Evolutionary conservation across 2,329 filamentous ascomycete genomes (phyloP), one percentile per base, ranked within the genome.

Genomic region (Scortechinia acanthostroma): DNA sequence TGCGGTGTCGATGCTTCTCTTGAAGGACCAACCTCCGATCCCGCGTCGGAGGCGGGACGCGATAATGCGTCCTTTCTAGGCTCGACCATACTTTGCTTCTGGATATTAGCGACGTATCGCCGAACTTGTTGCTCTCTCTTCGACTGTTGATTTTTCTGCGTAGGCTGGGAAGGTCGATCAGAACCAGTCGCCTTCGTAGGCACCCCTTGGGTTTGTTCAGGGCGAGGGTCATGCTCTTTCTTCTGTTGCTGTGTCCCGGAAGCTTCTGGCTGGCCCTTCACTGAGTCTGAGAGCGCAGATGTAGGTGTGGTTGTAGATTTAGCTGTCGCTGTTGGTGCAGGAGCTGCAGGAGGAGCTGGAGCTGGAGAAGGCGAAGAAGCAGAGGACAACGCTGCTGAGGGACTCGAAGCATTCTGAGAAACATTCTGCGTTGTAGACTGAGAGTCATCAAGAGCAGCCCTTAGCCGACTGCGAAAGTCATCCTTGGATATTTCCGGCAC

Each of bases 21-120:
- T n/a, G 21, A 50, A 58, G 42, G 52, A 42, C 20, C 46, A 45
- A 25, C 47, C 53, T 52, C 53, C 61, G 45, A 50, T 56, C 57
- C 4, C 58, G 56, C 15, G 54, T 55, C 52, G 46, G 56, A 59
- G 28, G 52, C 56, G 46, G 25, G 44, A 17, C 44, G 46, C 4
- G 22, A 44, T 30, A 43, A 55, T 35, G 54, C 49, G 47, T 19
- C 53, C 45, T 40, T 49, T 45, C 22, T 51, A 42, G 35, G 50
- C 46, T n/a, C 46, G 46, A 13, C 43, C 49, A 43, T 45, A 17
- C 13, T 45, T 45, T 30, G 35, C 15, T 14, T 48, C 16, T 4
- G 45, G 30, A 40, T 48, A n/a, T 30, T 30, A n/a, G n/a, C n/a
- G n/a, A n/a, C n/a, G n/a, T n/a, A n/a, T 10, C 25, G 25, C 10